Evolutionary conservation across 2,329 filamentous ascomycete genomes (phyloP).

Genomic region (Sporothrix brasiliensis): DNA sequence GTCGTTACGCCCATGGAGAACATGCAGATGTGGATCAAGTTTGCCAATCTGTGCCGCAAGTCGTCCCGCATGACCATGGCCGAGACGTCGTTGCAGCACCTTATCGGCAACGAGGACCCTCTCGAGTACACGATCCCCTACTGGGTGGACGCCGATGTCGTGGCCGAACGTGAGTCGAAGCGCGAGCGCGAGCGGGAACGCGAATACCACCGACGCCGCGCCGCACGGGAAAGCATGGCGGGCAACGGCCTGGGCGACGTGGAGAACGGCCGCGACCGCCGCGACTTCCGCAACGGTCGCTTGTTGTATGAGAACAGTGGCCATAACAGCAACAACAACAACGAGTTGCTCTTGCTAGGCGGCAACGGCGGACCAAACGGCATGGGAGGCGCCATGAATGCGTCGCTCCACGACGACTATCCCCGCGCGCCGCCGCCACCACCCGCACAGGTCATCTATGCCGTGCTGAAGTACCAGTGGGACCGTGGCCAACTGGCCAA

Average conservation of each 20-base stretch:
- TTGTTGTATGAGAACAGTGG: constrained; percentile 32
- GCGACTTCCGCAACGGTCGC: constrained; percentile 34
- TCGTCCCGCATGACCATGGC: constrained; percentile 91
- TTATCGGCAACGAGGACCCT: constrained; percentile 73
- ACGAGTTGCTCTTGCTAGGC: constrained; percentile 26
- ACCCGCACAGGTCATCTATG: constrained; percentile 84
- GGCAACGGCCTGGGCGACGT: constrained; percentile 17
- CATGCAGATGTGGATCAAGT: constrained; percentile 99
- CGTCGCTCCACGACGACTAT: constrained; percentile 31
- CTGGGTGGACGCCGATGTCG: constrained; percentile 49
- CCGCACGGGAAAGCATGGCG: constrained; percentile 27
- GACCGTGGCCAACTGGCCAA: constrained; percentile 69
- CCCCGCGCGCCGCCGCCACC: constrained; percentile 33
- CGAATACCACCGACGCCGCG: constrained; percentile 32
- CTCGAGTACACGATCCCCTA: constrained; percentile 64
- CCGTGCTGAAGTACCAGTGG: constrained; percentile 98
- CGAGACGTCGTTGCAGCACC: constrained; percentile 88
- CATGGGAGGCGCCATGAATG: neutral
- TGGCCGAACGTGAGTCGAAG: constrained; percentile 38
- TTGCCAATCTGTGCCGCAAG: constrained; percentile 96
- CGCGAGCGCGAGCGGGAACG: constrained; percentile 33
- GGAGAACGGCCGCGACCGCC: constrained; percentile 28
- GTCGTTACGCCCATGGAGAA: constrained; percentile 92
- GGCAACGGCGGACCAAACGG: constrained; percentile 20
- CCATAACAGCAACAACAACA: constrained; percentile 28